Evolutionary conservation across 306 rosid species (phyloP).

Genomic region (Cicer pinnatifidum): DNA sequence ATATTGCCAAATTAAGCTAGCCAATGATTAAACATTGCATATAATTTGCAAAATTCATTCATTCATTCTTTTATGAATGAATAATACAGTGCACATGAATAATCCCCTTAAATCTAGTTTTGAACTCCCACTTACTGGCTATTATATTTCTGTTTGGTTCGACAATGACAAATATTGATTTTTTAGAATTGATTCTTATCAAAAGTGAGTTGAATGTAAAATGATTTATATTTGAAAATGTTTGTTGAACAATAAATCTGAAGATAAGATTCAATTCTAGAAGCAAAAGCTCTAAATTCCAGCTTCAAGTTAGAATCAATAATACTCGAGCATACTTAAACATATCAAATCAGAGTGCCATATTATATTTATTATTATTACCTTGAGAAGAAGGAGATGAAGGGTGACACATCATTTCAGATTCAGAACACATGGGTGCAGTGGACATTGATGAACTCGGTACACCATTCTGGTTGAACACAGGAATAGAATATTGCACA

Average conservation of each 20-base stretch:
- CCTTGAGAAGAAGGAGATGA: conserved; percentile 54
- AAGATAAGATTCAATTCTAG: too few species aligned
- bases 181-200: too few species aligned
- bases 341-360: not conserved
- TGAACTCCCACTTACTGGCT: not conserved
- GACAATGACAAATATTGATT: too few species aligned
- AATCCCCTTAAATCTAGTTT: conserved; percentile 13
- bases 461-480: conserved; percentile 13
- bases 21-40: too few species aligned
- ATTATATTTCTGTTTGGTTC: not conserved
- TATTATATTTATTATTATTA: conserved; percentile 34
- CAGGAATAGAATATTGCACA: conserved; percentile 42
- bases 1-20: too few species aligned
- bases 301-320: too few species aligned
- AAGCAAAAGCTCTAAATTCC: too few species aligned
- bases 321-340: too few species aligned
- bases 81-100: not conserved
- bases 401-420: conserved; percentile 52
- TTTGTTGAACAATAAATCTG: too few species aligned
- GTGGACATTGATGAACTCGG: conserved; percentile 34
- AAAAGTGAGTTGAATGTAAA: too few species aligned
- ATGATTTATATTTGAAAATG: too few species aligned
- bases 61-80: conserved; percentile 15
- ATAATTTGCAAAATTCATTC: not conserved
- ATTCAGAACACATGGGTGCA: conserved; percentile 56